A percentile compares a stretch with the other conserved stretches of the same genome.
Conservation (phyloP, 345 rosid species). For the Combretum micranthum region DNA sequence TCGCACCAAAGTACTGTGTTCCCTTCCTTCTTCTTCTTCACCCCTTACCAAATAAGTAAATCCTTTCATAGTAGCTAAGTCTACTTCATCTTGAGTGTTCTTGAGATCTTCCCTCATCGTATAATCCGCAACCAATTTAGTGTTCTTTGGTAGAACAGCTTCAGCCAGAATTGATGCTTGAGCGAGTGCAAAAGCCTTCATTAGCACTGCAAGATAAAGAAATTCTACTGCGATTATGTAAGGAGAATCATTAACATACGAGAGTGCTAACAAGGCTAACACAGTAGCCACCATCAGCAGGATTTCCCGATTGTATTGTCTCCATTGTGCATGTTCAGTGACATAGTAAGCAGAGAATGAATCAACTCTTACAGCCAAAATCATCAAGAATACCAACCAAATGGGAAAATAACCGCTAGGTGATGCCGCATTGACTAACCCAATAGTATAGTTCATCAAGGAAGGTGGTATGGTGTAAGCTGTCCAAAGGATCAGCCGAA, state of each 20-base stretch:
- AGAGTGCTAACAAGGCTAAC: accelerated
- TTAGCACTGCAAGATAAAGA: neutral
- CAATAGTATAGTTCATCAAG: too few species aligned
- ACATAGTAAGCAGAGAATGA: neutral
- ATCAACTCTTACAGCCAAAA: neutral
- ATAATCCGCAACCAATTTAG: neutral
- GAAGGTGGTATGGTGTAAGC: too few species aligned
- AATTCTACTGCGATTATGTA: too few species aligned
- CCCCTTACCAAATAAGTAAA: neutral
- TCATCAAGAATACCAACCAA: neutral
- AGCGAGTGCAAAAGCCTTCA: neutral
- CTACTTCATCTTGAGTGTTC: neutral
- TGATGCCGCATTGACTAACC: too few species aligned
- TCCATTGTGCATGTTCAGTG: neutral
- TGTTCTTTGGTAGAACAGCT: too few species aligned
- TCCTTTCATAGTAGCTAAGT: neutral
- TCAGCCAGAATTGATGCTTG: neutral
- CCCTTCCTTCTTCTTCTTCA: too few species aligned
- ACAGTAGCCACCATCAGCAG: accelerated
- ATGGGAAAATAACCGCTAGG: neutral
- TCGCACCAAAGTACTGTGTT: too few species aligned
- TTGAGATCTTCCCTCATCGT: neutral
- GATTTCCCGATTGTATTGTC: neutral
- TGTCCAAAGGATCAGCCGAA: too few species aligned
- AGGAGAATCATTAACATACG: neutral